Evolutionary conservation across 2,329 filamentous ascomycete species (phyloP).

Genomic region (Trichoderma afroharzianum): DNA sequence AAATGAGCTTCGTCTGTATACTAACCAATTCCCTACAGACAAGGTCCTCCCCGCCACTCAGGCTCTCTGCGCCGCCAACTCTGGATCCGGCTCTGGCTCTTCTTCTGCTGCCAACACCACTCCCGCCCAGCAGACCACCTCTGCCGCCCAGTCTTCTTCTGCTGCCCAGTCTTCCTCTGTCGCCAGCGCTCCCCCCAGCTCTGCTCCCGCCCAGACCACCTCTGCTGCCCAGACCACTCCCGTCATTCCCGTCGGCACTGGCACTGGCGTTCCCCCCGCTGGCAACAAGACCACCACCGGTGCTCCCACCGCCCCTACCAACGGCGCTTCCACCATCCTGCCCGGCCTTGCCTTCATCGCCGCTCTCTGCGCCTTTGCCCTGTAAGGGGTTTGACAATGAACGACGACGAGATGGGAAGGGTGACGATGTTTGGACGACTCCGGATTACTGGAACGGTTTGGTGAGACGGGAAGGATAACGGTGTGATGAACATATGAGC

Average conservation of each 20-base stretch:
- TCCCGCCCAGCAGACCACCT: conserved; percentile 19
- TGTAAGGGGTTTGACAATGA: conserved; percentile 29
- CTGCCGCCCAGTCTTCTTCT: background rate
- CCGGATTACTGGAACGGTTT: background rate
- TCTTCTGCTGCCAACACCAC: conserved; percentile 11
- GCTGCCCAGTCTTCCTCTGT: background rate
- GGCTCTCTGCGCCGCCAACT: conserved; percentile 30
- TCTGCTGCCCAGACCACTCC: conserved; percentile 9
- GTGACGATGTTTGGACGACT: background rate
- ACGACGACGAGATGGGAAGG: background rate
- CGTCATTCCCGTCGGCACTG: background rate
- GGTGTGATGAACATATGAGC: conserved; percentile 12
- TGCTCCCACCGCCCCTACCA: conserved; percentile 21
- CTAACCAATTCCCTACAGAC: conserved; percentile 25
- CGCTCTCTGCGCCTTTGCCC: conserved; percentile 33
- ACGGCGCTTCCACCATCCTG: conserved; percentile 31
- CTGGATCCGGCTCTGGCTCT: background rate
- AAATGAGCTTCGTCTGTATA: background rate
- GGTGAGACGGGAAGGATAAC: background rate
- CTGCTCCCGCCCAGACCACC: background rate
- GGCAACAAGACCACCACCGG: conserved; percentile 16
- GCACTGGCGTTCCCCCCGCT: conserved; percentile 3
- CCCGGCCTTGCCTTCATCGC: conserved; percentile 33
- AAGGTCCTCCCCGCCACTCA: conserved; percentile 38
- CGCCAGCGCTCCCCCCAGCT: background rate